These are phyloP conservation scores for Shiraia sp. DNA, from an alignment of 2,329 filamentous ascomycete species.

Conservation along the genomic window DNA sequence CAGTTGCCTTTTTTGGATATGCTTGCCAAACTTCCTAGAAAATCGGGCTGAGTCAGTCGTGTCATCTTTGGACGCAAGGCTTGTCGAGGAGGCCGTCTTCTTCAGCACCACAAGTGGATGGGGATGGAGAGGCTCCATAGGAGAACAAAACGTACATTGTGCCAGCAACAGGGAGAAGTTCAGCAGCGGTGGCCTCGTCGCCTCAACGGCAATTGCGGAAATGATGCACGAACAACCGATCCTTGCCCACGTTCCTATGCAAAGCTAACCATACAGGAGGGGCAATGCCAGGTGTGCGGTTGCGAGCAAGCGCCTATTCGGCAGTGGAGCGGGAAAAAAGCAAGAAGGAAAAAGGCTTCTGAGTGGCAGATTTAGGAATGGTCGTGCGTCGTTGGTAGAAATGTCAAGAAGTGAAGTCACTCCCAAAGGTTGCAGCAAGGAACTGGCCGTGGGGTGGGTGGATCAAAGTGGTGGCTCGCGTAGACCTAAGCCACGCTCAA, in stretches of 20 bases:
- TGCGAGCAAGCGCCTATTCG: conserved; percentile 34
- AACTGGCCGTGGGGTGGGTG: conserved; percentile 20
- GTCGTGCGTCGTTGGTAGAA: conserved; percentile 34
- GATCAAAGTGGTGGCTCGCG: conserved; percentile 29
- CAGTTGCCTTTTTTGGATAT: conserved; percentile 98
- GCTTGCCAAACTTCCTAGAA: conserved; percentile 97
- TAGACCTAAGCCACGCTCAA: conserved; percentile 23
- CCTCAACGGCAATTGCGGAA: conserved; percentile 25
- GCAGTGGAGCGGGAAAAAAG: conserved; percentile 25
- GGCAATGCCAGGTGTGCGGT: conserved; percentile 30
- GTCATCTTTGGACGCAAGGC: conserved; percentile 42
- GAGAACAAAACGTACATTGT: conserved; percentile 44
- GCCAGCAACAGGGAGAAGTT: conserved; percentile 27
- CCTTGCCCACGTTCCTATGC: conserved; percentile 22
- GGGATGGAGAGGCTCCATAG: conserved; percentile 39
- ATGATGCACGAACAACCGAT: conserved; percentile 37
- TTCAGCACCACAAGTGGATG: conserved; percentile 33
- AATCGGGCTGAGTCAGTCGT: conserved; percentile 44
- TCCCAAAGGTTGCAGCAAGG: conserved; percentile 21
- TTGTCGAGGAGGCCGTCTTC: conserved; percentile 41
- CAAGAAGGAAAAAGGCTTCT: conserved; percentile 25
- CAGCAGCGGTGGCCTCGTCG: conserved; percentile 19
- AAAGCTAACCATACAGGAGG: conserved; percentile 40
- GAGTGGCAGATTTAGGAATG: conserved; percentile 18
- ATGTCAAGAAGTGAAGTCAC: conserved; percentile 34